Percentiles rank a stretch among this genome's conserved stretches.
These are phyloP conservation scores for Zymoseptoria passerinii DNA, from an alignment of 2,329 filamentous ascomycete genomes.

Conservation along the genomic window DNA sequence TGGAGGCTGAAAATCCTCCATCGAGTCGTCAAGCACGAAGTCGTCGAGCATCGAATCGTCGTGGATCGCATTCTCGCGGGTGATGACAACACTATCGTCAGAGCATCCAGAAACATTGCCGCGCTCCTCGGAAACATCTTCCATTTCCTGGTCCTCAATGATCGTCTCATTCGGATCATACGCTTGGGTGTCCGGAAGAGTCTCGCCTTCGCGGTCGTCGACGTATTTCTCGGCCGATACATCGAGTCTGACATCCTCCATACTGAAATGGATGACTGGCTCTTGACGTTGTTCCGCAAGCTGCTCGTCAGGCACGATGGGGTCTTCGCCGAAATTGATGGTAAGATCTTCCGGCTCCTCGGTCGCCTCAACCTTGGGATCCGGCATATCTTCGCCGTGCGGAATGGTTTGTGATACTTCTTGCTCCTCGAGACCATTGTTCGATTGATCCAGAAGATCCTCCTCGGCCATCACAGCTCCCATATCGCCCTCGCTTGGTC, in stretches of 20 bases:
- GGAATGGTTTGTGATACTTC: background rate
- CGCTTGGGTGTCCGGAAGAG: background rate
- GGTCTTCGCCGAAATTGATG: background rate
- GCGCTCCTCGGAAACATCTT: conserved; percentile 1
- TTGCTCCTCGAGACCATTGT: background rate
- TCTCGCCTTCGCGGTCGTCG: background rate
- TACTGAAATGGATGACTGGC: background rate
- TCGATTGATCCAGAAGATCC: conserved; percentile 1
- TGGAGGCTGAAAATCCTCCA: conserved; percentile 1
- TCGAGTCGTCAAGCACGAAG: background rate
- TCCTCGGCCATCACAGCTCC: background rate
- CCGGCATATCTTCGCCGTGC: background rate
- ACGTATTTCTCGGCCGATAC: background rate
- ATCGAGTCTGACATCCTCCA: background rate
- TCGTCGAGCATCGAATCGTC: background rate
- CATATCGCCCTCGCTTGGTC: conserved; percentile 4
- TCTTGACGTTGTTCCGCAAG: background rate
- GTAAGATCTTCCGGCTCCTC: background rate
- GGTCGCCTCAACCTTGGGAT: background rate
- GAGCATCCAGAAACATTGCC: conserved; percentile 7
- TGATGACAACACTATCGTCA: conserved; percentile 16
- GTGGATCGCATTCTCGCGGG: background rate
- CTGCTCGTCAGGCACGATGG: background rate
- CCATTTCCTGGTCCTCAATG: conserved; percentile 9
- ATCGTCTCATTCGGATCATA: conserved; percentile 14